Base-by-base conservation (phyloP, 768 basidiomycete species). In the Suillus weaverae region DNA sequence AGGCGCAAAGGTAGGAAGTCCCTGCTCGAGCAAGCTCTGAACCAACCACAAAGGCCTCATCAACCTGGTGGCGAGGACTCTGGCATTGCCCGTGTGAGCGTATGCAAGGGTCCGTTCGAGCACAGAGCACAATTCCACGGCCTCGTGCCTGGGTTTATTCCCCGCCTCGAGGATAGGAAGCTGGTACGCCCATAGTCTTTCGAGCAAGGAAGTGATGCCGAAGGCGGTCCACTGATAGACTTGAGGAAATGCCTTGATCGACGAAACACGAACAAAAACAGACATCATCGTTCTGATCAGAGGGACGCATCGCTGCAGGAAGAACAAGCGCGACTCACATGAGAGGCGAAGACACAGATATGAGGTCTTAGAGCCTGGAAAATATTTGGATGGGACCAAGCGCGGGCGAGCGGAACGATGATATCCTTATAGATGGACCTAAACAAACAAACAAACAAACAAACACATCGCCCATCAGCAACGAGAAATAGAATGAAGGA, bases 211-310 rank as follows among this genome's bases (percentile, higher is more conserved):
- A 2, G 50, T 56, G 4, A 64, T 10, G 4, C 62, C 62, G 8
- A 8, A 64, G 8, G 62, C 14, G 1, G 36, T 64, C 62, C 62
- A 64, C 16, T 64, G 30, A 18, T 53, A 53, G 5, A 53, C 6
- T 8, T 53, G 51, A 4, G 51, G 51, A 5, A 53, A 53, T 3
- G 51, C 51, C 51, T 51, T 6, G n/a, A n/a, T n/a, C n/a, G n/a
- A n/a, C n/a, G n/a, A n/a, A n/a, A n/a, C n/a, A n/a, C n/a, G n/a
- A n/a, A n/a, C n/a, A n/a, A n/a, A n/a, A n/a, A n/a, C n/a, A n/a
- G n/a, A n/a, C n/a, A n/a, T n/a, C n/a, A n/a, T n/a, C n/a, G n/a
- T n/a, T n/a, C n/a, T n/a, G n/a, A n/a, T n/a, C n/a, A n/a, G n/a
- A n/a, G n/a, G n/a, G n/a, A n/a, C n/a, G n/a, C n/a, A n/a, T n/a